Conservation (phyloP, 768 basidiomycete species). For the Candolleomyces aberdarensis region DNA sequence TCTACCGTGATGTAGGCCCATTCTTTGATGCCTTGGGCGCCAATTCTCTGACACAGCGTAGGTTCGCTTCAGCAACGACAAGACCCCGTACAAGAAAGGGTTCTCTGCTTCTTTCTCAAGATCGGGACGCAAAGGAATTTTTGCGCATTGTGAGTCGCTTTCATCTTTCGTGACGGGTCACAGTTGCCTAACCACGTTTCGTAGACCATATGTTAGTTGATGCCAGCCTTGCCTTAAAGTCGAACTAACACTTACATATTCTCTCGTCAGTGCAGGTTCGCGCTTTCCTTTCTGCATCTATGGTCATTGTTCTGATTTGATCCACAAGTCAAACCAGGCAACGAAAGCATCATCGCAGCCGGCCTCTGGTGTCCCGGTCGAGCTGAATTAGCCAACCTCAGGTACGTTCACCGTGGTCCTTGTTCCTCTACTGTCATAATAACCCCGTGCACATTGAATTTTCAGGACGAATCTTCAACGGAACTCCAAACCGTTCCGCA, state of each 20-base stretch:
- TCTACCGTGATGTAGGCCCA: conserved; percentile 79
- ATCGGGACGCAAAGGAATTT: conserved; percentile 86
- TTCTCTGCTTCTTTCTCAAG: conserved; percentile 85
- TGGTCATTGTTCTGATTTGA: not conserved
- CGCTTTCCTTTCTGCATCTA: not conserved
- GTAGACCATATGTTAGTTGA: conserved; percentile 61
- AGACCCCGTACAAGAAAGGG: conserved; percentile 90
- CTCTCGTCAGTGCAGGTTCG: conserved; percentile 1
- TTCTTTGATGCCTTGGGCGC: not conserved
- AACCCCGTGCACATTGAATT: no score
- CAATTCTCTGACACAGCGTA: conserved; percentile 20
- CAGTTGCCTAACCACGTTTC: not conserved
- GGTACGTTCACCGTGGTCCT: conserved; percentile 35
- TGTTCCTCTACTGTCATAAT: not conserved
- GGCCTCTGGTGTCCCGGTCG: conserved; percentile 79
- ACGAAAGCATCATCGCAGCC: conserved; percentile 70
- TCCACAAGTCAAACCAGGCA: conserved; percentile 57
- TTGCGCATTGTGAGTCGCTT: conserved; percentile 70
- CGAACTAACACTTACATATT: not conserved
- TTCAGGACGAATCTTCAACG: conserved; percentile 60
- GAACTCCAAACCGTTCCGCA: conserved; percentile 59
- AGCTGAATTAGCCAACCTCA: conserved; percentile 73
- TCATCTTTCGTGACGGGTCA: not conserved
- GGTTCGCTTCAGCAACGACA: conserved; percentile 90
- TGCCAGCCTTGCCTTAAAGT: no score